Evolutionary conservation across 805 yeast genomes (phyloP).

Genomic region (Barnettozyma salicaria): DNA sequence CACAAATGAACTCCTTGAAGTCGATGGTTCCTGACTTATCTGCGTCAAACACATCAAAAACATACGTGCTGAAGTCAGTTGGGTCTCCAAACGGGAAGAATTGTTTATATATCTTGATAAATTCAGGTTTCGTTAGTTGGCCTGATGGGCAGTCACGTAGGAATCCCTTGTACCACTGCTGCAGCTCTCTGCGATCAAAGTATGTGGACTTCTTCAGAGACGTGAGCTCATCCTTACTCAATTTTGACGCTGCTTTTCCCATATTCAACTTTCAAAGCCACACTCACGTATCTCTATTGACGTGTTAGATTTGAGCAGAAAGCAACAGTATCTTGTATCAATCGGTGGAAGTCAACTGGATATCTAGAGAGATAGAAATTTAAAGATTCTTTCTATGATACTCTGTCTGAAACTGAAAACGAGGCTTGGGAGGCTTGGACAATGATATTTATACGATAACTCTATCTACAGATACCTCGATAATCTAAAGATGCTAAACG

Average conservation of each 20-base stretch:
- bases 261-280: no score
- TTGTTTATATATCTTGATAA: constrained; percentile 87
- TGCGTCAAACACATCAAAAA: constrained; percentile 83
- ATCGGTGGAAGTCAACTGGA: no score
- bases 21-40: constrained; percentile 78
- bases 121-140: constrained; percentile 78
- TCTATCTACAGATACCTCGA: no score
- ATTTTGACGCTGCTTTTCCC: constrained; percentile 94
- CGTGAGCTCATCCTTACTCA: constrained; percentile 84
- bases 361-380: no score
- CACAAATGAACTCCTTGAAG: constrained; percentile 87
- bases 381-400: no score
- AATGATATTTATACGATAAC: no score
- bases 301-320: no score
- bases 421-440: no score
- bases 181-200: constrained; percentile 88
- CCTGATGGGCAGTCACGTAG: constrained; percentile 91
- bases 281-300: no score
- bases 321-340: no score
- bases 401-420: no score
- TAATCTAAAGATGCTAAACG: no score
- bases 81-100: constrained; percentile 99
- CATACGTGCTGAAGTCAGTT: constrained; percentile 78
- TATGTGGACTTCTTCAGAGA: constrained; percentile 80
- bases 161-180: constrained; percentile 98